Evolutionary conservation across 2,329 filamentous ascomycete genomes (phyloP), one percentile per base, ranked within the genome.

Genomic region (Fusarium ramigenum): DNA sequence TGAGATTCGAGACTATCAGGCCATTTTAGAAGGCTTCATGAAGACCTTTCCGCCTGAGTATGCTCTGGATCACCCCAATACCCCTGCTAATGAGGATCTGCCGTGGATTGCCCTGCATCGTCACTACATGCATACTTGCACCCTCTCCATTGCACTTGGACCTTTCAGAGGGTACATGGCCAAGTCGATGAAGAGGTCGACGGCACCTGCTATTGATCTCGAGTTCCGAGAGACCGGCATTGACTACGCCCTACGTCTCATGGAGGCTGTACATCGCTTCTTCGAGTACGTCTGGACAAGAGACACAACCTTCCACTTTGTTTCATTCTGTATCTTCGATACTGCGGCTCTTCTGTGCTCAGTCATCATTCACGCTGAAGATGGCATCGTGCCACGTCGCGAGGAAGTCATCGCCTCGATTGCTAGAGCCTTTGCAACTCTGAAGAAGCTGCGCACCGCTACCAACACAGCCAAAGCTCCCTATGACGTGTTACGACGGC

Each of bases 281-380:
- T 69, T 69, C 5, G 66, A 69, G n/a, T 69, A 69, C 3, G 66
- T 69, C 5, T 69, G 66, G 66, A 69, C 66, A 11, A 64, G 66
- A 28, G 66, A 69, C 9, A 70, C 66, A 2, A 69, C 66, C 2
- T 69, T 69, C 40, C 66, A 69, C 21, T 69, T 69, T 1, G 66
- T 69, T 3, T 66, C 66, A 1, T 69, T 69, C 21, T 69, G 66
- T 3, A 69, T 69, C 19, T 69, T 69, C 19, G 66, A 69, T 11
- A 69, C 66, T 7, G 66, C 66, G 1, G 66, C 66, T 1, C 66
- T 69, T 0, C 42, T 69, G 0, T 69, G 66, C 32, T 69, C 66
- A 1, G 66, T 69, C 3, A 60, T 70, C 5, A 69, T 69, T 5
- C 66, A 69, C 3, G 60, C 66, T 10, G 37, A 69, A 3, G 66